Conservation (phyloP, 179 eudicot species). For the Heliamphora pulchella region DNA sequence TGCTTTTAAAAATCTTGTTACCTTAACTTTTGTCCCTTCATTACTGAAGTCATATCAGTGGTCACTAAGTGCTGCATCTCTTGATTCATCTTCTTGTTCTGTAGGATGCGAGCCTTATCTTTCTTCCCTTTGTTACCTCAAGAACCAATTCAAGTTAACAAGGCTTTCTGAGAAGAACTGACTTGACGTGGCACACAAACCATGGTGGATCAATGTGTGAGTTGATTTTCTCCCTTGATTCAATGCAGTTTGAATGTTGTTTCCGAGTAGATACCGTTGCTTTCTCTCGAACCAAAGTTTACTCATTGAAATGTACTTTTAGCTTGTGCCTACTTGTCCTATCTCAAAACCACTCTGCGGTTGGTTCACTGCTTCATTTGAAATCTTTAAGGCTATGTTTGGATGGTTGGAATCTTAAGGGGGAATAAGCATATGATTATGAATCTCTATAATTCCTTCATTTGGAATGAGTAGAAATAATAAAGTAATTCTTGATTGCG, state of each 20-base stretch:
- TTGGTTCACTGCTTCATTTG: background rate
- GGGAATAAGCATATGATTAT: too few species aligned
- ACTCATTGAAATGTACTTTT: background rate
- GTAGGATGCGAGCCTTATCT: conserved; percentile 61
- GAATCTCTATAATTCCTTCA: too few species aligned
- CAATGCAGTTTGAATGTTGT: too few species aligned
- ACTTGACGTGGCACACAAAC: background rate
- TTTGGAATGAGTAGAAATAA: too few species aligned
- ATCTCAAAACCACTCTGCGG: background rate
- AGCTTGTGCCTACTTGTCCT: background rate
- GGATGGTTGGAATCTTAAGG: too few species aligned
- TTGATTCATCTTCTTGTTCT: conserved; percentile 4
- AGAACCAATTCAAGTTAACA: conserved; percentile 27
- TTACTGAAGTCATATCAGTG: background rate
- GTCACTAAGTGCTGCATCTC: background rate
- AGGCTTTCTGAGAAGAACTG: conserved; percentile 31
- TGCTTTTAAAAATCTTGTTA: background rate
- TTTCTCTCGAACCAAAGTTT: too few species aligned
- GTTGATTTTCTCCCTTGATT: background rate
- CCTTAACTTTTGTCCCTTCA: background rate
- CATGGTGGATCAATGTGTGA: background rate
- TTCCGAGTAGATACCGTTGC: too few species aligned
- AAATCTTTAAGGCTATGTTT: too few species aligned
- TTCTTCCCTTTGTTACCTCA: conserved; percentile 34
- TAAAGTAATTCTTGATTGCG: too few species aligned